Conservation (phyloP, 2,329 filamentous ascomycete species). For the Nigrospora sphaerica region DNA sequence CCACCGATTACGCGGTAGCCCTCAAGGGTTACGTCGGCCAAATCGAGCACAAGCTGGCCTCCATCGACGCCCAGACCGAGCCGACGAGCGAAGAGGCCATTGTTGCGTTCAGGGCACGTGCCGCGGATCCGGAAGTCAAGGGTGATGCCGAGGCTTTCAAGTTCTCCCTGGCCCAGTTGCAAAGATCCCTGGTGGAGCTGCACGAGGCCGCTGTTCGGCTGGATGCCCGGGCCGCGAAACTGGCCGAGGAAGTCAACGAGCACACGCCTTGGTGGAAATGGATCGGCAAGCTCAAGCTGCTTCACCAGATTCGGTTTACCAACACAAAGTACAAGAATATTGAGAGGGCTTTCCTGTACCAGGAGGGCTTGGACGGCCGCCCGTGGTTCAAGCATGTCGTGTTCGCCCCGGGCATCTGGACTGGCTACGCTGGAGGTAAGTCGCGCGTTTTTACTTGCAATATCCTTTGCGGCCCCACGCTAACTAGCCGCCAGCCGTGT, state of each 20-base stretch:
- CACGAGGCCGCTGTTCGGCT: constrained; percentile 32
- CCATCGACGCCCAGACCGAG: constrained; percentile 8
- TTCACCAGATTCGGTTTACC: constrained; percentile 53
- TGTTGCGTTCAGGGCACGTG: constrained; percentile 17
- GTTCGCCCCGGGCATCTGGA: constrained; percentile 87
- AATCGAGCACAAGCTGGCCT: constrained; percentile 41
- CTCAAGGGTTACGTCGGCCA: constrained; percentile 45
- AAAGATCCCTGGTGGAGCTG: constrained; percentile 24
- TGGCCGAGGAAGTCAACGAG: constrained; percentile 28
- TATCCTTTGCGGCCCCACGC: neutral
- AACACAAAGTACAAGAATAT: constrained; percentile 81
- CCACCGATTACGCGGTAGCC: constrained; percentile 55
- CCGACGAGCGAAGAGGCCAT: constrained; percentile 21
- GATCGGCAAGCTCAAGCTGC: constrained; percentile 59
- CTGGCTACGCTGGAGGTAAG: constrained; percentile 74
- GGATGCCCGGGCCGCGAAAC: constrained; percentile 33
- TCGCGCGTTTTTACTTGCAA: constrained; percentile 4
- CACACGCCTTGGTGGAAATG: constrained; percentile 74
- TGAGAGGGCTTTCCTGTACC: constrained; percentile 73
- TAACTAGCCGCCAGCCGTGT: constrained; percentile 39
- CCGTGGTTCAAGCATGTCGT: constrained; percentile 94
- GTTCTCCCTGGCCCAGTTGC: constrained; percentile 29
- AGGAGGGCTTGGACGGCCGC: constrained; percentile 68
- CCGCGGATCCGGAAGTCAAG: constrained; percentile 10
- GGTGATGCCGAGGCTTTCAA: constrained; percentile 33